These are phyloP conservation scores for Pythium biforme DNA, from an alignment of 352 stramenopile species.

Conservation along the genomic window DNA sequence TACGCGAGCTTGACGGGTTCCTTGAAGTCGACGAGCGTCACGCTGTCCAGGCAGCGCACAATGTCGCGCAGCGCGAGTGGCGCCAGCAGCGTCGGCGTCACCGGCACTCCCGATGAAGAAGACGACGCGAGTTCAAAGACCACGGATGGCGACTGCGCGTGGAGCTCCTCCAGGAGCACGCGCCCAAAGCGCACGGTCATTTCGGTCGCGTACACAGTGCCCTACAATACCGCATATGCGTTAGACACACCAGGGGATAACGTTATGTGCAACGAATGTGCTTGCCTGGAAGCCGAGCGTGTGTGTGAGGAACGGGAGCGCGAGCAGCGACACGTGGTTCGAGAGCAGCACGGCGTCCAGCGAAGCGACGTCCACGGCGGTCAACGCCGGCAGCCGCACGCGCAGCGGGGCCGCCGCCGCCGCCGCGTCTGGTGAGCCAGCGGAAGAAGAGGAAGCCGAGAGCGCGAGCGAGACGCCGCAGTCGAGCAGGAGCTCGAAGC, in stretches of 20 bases:
- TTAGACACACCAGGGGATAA: too few species aligned
- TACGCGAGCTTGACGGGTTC: slow-evolving; percentile 61
- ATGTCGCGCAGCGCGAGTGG: slow-evolving; percentile 51
- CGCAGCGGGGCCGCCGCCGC: slow-evolving; percentile 20
- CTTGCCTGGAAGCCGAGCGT: slow-evolving; percentile 64
- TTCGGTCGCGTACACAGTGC: slow-evolving; percentile 67
- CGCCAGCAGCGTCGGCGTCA: neutral
- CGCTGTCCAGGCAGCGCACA: slow-evolving; percentile 36
- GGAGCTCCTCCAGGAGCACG: slow-evolving; percentile 68
- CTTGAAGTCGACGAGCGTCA: slow-evolving; percentile 61
- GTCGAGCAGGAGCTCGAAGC: slow-evolving; percentile 81
- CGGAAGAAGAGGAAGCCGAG: slow-evolving; percentile 1
- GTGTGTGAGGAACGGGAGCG: slow-evolving; percentile 74
- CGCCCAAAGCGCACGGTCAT: slow-evolving; percentile 67
- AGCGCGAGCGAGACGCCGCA: slow-evolving; percentile 44
- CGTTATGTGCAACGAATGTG: too few species aligned
- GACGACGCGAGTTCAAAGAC: slow-evolving; percentile 14
- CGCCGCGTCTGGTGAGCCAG: neutral
- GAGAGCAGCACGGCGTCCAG: slow-evolving; percentile 77
- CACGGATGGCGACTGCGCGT: slow-evolving; percentile 18
- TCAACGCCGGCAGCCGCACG: slow-evolving; percentile 29
- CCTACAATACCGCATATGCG: too few species aligned
- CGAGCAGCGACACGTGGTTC: slow-evolving; percentile 66
- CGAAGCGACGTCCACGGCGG: slow-evolving; percentile 47
- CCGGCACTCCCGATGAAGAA: neutral